Evolutionary conservation across 148 eudicot species (phyloP).

Genomic region (Vaccinium vitisidaea): DNA sequence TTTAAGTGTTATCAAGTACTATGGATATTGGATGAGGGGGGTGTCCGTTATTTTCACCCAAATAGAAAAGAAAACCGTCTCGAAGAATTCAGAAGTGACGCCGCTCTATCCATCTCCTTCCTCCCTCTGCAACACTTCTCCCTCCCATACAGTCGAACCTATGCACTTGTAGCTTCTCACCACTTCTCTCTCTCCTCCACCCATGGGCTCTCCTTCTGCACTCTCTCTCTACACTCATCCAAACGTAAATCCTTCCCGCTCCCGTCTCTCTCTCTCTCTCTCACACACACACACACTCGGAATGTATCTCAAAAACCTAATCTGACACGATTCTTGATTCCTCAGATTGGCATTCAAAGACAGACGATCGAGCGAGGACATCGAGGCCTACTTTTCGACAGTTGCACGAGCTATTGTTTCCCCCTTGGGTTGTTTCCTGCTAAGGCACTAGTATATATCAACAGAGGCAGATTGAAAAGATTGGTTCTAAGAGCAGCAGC

Average conservation of each 20-base stretch:
- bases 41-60: too few species aligned
- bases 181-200: not conserved
- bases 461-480: conserved; percentile 15
- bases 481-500: conserved; percentile 33
- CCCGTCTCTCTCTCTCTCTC: too few species aligned
- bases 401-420: conserved; percentile 11
- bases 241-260: not conserved
- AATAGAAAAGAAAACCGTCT: not conserved
- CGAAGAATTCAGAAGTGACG: not conserved
- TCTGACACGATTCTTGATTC: not conserved
- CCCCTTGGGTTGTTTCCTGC: conserved; percentile 24
- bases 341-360: not conserved
- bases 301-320: not conserved
- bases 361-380: not conserved
- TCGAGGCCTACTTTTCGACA: not conserved
- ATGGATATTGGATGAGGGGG: too few species aligned
- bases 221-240: conserved; percentile 37
- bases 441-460: not conserved
- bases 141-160: not conserved
- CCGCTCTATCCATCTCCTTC: not conserved
- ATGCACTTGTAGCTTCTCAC: not conserved
- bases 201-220: conserved; percentile 40
- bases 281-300: too few species aligned
- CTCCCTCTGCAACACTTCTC: not conserved
- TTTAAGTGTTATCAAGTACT: too few species aligned